Percentiles rank a stretch among this genome's conserved stretches.
These are phyloP conservation scores for Diaporthe velutina DNA, from an alignment of 2,329 filamentous ascomycete species.

Conservation along the genomic window DNA sequence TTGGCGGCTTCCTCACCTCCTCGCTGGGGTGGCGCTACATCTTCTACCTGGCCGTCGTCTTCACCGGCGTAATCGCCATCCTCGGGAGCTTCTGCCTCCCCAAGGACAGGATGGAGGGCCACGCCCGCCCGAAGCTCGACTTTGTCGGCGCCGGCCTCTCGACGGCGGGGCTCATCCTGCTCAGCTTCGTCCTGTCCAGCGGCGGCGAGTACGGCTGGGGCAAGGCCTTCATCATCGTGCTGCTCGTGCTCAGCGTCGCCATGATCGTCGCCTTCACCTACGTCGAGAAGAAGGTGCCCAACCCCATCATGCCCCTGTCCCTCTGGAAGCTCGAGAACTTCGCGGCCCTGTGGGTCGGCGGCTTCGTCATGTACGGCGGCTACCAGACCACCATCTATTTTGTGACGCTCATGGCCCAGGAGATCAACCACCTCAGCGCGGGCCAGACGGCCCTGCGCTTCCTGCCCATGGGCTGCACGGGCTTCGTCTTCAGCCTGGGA, in stretches of 20 bases:
- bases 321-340: constrained; percentile 61
- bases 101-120: constrained; percentile 50
- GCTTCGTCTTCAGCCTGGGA: constrained; percentile 52
- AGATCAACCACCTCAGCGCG: constrained; percentile 53
- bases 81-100: constrained; percentile 53
- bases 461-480: constrained; percentile 55
- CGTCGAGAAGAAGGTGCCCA: constrained; percentile 57
- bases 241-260: constrained; percentile 53
- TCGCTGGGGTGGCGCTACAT: constrained; percentile 55
- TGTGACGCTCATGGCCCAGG: constrained; percentile 55
- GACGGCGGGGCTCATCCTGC: constrained; percentile 56
- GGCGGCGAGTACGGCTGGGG: constrained; percentile 61
- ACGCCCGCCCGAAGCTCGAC: constrained; percentile 53
- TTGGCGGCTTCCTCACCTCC: constrained; percentile 54
- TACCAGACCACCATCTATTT: constrained; percentile 58
- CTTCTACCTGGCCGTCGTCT: constrained; percentile 51
- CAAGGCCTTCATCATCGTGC: constrained; percentile 57
- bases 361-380: constrained; percentile 57
- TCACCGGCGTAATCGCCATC: constrained; percentile 45
- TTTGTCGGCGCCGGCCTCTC: constrained; percentile 56
- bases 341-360: constrained; percentile 58
- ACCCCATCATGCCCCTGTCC: constrained; percentile 60
- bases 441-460: constrained; percentile 55
- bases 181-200: constrained; percentile 59
- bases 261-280: constrained; percentile 54